These are phyloP conservation scores for Myxozyma mucilagina DNA, from an alignment of 805 yeast species.

Conservation along the genomic window DNA sequence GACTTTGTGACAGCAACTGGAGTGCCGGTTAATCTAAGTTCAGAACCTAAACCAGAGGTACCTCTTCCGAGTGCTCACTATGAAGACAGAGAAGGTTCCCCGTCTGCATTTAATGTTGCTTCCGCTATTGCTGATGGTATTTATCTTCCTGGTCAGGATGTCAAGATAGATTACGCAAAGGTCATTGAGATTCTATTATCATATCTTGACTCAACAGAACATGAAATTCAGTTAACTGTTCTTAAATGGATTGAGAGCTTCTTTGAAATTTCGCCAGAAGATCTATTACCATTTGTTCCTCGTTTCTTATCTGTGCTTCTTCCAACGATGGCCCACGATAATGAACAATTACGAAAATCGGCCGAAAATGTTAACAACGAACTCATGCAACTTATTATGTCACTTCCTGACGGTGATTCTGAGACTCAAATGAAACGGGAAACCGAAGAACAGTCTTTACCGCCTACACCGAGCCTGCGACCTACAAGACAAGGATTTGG, in stretches of 20 bases:
- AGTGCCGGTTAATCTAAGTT: background rate
- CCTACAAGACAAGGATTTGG: constrained; percentile 12
- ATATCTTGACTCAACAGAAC: constrained; percentile 70
- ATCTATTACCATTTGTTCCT: constrained; percentile 72
- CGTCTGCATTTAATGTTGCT: constrained; percentile 6
- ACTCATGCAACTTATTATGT: constrained; percentile 54
- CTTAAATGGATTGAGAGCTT: constrained; percentile 80
- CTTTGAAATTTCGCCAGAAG: constrained; percentile 69
- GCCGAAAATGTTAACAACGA: constrained; percentile 60
- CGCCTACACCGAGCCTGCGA: constrained; percentile 14
- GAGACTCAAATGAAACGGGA: background rate
- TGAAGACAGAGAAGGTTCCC: constrained; percentile 4
- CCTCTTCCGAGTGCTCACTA: background rate
- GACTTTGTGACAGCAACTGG: constrained; percentile 10
- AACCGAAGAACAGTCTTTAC: constrained; percentile 1
- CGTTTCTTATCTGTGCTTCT: constrained; percentile 69
- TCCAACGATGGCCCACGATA: constrained; percentile 58
- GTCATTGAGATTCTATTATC: constrained; percentile 80
- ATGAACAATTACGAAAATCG: constrained; percentile 51
- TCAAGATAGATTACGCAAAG: constrained; percentile 73
- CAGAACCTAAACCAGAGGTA: background rate
- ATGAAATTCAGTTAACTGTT: constrained; percentile 75
- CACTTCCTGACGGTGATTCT: constrained; percentile 40
- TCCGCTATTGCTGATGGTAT: constrained; percentile 49
- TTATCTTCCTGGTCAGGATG: constrained; percentile 77